Conservation (phyloP, 306 rosid species). For the Sechiopsis laciniata region DNA sequence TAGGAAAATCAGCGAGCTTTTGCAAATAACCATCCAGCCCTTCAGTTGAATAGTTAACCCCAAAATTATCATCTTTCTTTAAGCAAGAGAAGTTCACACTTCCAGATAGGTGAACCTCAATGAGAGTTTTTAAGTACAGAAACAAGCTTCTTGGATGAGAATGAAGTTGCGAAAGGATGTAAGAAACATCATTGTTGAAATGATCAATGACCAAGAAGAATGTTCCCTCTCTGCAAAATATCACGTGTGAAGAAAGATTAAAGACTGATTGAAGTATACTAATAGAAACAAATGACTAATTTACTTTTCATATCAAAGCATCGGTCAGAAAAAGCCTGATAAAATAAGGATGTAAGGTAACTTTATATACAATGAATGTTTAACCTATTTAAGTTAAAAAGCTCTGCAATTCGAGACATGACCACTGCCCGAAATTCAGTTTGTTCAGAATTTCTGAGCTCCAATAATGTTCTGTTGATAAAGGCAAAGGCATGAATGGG, state of each 20-base stretch:
- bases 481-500: constrained; percentile 86
- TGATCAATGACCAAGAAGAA: constrained; percentile 64
- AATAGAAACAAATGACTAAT: neutral
- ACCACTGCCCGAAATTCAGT: constrained; percentile 57
- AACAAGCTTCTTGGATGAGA: constrained; percentile 75
- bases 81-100: constrained; percentile 56
- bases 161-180: constrained; percentile 55
- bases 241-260: constrained; percentile 19
- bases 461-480: constrained; percentile 55
- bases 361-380: constrained; percentile 5
- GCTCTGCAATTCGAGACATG: constrained; percentile 61
- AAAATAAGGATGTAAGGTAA: constrained; percentile 18
- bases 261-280: neutral
- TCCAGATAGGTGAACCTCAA: constrained; percentile 85
- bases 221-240: constrained; percentile 59
- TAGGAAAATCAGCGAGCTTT: constrained; percentile 67
- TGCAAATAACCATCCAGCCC: constrained; percentile 61
- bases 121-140: constrained; percentile 78
- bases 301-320: neutral
- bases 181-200: constrained; percentile 59
- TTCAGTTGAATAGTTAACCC: constrained; percentile 44
- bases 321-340: constrained; percentile 11
- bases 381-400: constrained; percentile 75
- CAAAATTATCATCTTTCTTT: constrained; percentile 40
- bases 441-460: constrained; percentile 39